Evolutionary conservation across 192 early-diverging fungal genomes (phyloP).

Genomic region (Haplosporangium gracile): DNA sequence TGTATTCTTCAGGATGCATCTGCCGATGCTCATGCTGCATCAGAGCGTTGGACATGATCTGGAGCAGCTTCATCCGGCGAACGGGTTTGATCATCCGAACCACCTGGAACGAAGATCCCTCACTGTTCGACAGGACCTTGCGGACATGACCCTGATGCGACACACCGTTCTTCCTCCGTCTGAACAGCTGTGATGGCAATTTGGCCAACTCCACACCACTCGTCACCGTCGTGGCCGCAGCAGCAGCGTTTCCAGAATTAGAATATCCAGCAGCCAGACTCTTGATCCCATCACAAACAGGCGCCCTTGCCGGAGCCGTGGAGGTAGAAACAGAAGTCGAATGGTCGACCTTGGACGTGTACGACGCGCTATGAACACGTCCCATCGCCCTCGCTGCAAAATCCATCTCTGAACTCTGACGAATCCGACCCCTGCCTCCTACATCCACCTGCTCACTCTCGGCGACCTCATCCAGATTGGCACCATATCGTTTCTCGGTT

Average conservation of each 20-base stretch:
- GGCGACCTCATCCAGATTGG: not conserved
- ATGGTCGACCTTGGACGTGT: conserved; percentile 22
- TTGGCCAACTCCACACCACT: not conserved
- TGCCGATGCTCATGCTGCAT: conserved; percentile 18
- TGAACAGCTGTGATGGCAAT: conserved; percentile 27
- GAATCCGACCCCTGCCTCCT: conserved; percentile 31
- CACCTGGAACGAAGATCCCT: conserved; percentile 29
- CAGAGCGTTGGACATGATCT: conserved; percentile 50
- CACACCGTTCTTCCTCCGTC: conserved; percentile 11
- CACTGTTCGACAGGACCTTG: not conserved
- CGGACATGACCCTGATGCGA: not conserved
- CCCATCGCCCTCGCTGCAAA: conserved; percentile 33
- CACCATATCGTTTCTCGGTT: not conserved
- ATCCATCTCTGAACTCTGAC: conserved; percentile 7
- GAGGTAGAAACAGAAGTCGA: not conserved
- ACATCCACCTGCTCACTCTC: conserved; percentile 33
- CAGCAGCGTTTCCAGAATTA: not conserved
- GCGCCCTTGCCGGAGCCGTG: not conserved
- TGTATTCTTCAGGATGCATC: not conserved
- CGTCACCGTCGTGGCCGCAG: not conserved
- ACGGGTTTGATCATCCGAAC: conserved; percentile 55
- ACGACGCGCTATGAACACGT: conserved; percentile 30
- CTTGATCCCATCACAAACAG: not conserved
- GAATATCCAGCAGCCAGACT: not conserved
- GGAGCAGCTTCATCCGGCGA: conserved; percentile 43